phyloP scores from a whole-genome alignment of 2,329 filamentous ascomycete genomes.

The Domatiomyces catenatus region DNA sequence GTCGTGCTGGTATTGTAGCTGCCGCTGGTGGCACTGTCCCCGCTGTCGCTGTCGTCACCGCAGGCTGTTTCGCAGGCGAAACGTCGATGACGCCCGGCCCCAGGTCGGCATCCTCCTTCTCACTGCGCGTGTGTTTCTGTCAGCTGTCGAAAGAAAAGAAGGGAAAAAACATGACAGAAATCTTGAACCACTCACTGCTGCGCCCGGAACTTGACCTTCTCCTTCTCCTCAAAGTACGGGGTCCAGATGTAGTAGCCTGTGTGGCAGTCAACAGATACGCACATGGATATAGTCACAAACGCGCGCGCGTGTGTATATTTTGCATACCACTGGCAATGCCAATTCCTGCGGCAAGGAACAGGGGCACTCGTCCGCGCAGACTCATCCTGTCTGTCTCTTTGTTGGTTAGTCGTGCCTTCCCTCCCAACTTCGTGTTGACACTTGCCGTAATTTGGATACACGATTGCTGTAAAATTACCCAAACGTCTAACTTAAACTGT shows the following conservation, averaged over 20 bases:
- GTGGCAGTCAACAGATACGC: neutral
- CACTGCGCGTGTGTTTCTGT: neutral
- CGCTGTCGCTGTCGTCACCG: neutral
- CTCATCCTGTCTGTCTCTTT: neutral
- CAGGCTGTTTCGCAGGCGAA: neutral
- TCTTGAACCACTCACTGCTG: neutral
- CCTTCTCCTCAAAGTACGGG: slow-evolving; percentile 13
- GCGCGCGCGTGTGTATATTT: too few species aligned
- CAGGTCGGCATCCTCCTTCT: slow-evolving; percentile 2
- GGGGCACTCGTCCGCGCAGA: neutral
- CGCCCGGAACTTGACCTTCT: slow-evolving; percentile 1
- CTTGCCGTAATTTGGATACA: too few species aligned
- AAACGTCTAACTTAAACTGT: too few species aligned
- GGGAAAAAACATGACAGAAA: neutral
- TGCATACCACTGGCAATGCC: slow-evolving; percentile 3
- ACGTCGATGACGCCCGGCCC: slow-evolving; percentile 5
- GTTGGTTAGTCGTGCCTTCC: neutral
- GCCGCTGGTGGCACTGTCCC: too few species aligned
- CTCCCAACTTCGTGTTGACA: neutral
- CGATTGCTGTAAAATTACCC: too few species aligned
- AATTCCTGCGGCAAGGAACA: neutral
- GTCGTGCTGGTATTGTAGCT: neutral
- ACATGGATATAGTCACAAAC: too few species aligned
- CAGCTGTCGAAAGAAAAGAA: neutral
- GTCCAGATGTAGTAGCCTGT: slow-evolving; percentile 3